These are phyloP conservation scores for Tricholoma saponaceum DNA, from an alignment of 768 basidiomycete genomes.

Conservation along the genomic window DNA sequence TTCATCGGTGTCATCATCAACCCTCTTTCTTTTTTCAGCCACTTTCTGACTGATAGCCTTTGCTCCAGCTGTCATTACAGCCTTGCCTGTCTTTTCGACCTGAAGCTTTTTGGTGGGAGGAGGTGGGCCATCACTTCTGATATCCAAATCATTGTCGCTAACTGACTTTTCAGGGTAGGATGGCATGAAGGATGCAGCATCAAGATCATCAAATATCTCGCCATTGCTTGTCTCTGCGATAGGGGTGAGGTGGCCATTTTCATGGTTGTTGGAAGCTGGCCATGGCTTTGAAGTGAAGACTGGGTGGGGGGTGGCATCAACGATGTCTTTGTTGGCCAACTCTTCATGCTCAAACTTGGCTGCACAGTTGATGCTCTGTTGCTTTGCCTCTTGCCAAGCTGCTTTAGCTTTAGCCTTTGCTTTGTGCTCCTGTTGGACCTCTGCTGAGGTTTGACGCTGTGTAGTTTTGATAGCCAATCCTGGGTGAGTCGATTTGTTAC, in stretches of 20 bases:
- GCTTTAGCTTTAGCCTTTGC: background rate
- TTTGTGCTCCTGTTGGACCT: background rate
- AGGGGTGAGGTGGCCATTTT: background rate
- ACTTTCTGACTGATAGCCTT: background rate
- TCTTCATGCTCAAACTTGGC: background rate
- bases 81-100: background rate
- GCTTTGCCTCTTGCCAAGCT: background rate
- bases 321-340: background rate
- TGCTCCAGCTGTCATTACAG: background rate
- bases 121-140: background rate
- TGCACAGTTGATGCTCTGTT: background rate
- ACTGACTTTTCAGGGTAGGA: background rate
- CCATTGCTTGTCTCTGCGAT: background rate
- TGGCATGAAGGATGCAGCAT: background rate
- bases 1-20: background rate
- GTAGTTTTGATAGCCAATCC: background rate
- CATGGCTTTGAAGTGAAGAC: background rate
- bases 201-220: background rate
- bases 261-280: background rate
- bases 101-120: background rate
- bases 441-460: background rate
- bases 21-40: background rate
- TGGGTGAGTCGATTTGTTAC: background rate
- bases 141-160: background rate
- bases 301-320: background rate